phyloP scores from a whole-genome alignment of 441 rosid species.

The Aleurites moluccanus region DNA sequence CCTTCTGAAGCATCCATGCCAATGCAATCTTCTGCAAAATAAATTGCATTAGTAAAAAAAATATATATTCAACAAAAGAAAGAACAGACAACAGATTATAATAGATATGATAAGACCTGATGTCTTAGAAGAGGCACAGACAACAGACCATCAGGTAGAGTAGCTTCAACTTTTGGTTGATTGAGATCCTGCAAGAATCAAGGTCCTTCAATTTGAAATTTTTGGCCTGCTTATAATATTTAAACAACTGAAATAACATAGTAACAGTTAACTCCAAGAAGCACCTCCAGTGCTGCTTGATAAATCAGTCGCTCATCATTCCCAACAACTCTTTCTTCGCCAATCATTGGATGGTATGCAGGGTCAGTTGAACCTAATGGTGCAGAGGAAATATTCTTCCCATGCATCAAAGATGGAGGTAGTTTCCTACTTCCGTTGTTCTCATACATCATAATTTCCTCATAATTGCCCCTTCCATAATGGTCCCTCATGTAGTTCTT shows the following conservation, averaged over 20 bases:
- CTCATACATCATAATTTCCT: conserved; percentile 50
- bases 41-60: conserved; percentile 26
- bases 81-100: conserved; percentile 16
- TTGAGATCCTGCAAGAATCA: conserved; percentile 66
- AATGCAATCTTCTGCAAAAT: conserved; percentile 86
- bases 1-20: conserved; percentile 96
- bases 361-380: conserved; percentile 53
- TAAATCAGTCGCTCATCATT: conserved; percentile 79
- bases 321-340: conserved; percentile 58
- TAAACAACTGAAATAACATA: neutral
- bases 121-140: conserved; percentile 88
- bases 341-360: conserved; percentile 39
- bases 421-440: conserved; percentile 59
- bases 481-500: conserved; percentile 48
- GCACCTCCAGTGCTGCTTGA: conserved; percentile 91
- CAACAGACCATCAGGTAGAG: conserved; percentile 65
- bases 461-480: conserved; percentile 37
- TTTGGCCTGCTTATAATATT: conserved; percentile 6
- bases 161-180: conserved; percentile 77
- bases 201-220: conserved; percentile 15
- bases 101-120: conserved; percentile 57
- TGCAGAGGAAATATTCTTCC: conserved; percentile 38
- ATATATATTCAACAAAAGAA: conserved; percentile 16
- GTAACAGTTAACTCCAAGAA: conserved; percentile 22
- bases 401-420: conserved; percentile 62